Evolutionary conservation across 2,329 filamentous ascomycete species (phyloP).

Genomic region (Scytalidium sp.): DNA sequence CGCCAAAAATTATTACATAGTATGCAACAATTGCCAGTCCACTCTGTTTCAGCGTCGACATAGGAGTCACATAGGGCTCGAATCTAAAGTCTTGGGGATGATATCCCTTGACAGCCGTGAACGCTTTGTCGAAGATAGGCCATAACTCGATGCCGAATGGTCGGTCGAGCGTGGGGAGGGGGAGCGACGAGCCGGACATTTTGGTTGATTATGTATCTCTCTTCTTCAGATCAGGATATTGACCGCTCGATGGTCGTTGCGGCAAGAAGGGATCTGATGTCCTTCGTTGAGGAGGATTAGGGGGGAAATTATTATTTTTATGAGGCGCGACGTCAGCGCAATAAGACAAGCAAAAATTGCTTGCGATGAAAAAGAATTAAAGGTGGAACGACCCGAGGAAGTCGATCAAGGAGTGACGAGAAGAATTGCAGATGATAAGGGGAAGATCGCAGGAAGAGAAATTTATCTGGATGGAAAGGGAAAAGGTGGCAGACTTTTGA

Average conservation of each 20-base stretch:
- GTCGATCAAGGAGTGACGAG: constrained; percentile 39
- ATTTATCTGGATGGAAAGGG: constrained; percentile 6
- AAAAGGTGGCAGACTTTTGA: neutral
- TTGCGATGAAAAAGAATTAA: constrained; percentile 9
- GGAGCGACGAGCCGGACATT: constrained; percentile 38
- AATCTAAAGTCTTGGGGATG: constrained; percentile 85
- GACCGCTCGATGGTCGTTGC: neutral
- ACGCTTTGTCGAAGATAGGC: constrained; percentile 91
- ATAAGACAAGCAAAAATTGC: constrained; percentile 32
- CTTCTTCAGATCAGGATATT: neutral
- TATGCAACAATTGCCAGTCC: constrained; percentile 79
- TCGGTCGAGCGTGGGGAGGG: constrained; percentile 80
- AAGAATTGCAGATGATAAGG: constrained; percentile 15
- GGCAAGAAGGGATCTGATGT: constrained; percentile 6
- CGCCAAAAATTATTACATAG: constrained; percentile 92
- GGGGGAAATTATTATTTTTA: constrained; percentile 7
- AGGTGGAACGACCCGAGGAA: constrained; percentile 7
- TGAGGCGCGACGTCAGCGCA: constrained; percentile 12
- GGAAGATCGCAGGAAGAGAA: constrained; percentile 14
- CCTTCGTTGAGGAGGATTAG: constrained; percentile 3
- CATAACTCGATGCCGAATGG: constrained; percentile 90
- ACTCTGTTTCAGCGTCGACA: constrained; percentile 86
- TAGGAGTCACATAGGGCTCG: constrained; percentile 73
- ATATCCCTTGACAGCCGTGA: constrained; percentile 73
- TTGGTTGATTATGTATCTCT: constrained; percentile 8